Evolutionary conservation across 805 yeast genomes (phyloP).

Genomic region (Lipomyces yamanashiensis): DNA sequence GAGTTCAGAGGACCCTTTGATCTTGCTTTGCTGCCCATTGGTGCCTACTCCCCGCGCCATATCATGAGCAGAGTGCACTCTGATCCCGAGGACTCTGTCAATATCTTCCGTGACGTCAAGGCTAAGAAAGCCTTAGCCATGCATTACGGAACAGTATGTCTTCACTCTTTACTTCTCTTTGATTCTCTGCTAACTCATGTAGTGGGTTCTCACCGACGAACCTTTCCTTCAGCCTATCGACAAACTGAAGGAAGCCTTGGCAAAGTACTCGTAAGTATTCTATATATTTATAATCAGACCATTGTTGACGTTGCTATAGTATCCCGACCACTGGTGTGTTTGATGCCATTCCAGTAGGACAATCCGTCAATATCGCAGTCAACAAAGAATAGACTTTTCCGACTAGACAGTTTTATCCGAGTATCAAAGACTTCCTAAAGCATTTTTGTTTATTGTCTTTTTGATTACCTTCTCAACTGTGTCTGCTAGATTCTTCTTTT

Average conservation of each 20-base stretch:
- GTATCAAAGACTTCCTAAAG: too few species aligned
- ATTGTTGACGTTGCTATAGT: background rate
- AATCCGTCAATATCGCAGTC: constrained; percentile 16
- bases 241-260: constrained; percentile 25
- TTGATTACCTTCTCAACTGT: too few species aligned
- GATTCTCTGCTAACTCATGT: background rate
- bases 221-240: constrained; percentile 28
- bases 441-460: too few species aligned
- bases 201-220: constrained; percentile 30
- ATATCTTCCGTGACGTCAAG: constrained; percentile 23
- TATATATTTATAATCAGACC: background rate
- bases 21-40: constrained; percentile 30
- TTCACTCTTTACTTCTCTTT: background rate
- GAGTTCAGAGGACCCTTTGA: constrained; percentile 31
- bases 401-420: too few species aligned
- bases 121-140: constrained; percentile 31
- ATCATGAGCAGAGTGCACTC: constrained; percentile 32
- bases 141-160: constrained; percentile 32
- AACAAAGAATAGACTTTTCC: background rate
- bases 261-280: constrained; percentile 8
- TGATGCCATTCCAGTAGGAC: constrained; percentile 24
- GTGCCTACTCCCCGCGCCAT: constrained; percentile 34
- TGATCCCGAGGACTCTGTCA: constrained; percentile 27
- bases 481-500: too few species aligned
- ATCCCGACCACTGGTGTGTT: constrained; percentile 20